Evolutionary conservation across 306 rosid species (phyloP), one percentile per base, ranked within the genome.

Genomic region (Herpetospermum pedunculosum): DNA sequence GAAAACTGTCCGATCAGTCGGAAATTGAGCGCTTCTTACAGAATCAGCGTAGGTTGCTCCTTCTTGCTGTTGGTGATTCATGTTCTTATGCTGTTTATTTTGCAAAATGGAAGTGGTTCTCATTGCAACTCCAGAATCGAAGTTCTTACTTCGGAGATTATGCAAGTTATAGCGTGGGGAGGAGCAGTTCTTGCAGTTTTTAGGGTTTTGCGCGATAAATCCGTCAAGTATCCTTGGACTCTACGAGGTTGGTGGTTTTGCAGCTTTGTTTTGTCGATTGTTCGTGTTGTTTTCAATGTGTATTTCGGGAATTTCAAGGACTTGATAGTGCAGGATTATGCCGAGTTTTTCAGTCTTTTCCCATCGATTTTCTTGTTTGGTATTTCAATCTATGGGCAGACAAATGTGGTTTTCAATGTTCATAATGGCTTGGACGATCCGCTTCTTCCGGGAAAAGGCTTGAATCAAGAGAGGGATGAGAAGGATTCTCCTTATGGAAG

Each of bases 171-270:
- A 32, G 81, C 87, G 55, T 94, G 92, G 92, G 80, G 73, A 54
- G 78, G 82, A 16, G 73, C 85, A 69, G 50, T 87, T 3, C 6
- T 80, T 53, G 79, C 87, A 38, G 82, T 80, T 7, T 83, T 79
- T 60, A 81, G 67, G 64, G 73, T 71, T 29, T 73, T 83, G 69
- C 85, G 43, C 32, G 48, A 55, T 74, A 75, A 73, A 63, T 50
- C 76, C 38, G n/a, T 76, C 41, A 75, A 70, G 52, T 89, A 88
- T 79, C 91, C 91, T 41, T 91, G 96, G 97, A 38, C 85, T 67
- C 76, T 94, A 52, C 84, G 98, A 77, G 83, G 83, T 32, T 94
- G 97, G 98, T 94, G 98, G 97, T 28, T 88, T 65, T 86, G 85
- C 78, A 86, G 80, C 78, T 94, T 85, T 74, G 14, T 88, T 54